A percentile compares a stretch with the other conserved stretches of the same genome.
Evolutionary conservation across 2,329 filamentous ascomycete genomes (phyloP).

Genomic region (Aspergillus sp.): DNA sequence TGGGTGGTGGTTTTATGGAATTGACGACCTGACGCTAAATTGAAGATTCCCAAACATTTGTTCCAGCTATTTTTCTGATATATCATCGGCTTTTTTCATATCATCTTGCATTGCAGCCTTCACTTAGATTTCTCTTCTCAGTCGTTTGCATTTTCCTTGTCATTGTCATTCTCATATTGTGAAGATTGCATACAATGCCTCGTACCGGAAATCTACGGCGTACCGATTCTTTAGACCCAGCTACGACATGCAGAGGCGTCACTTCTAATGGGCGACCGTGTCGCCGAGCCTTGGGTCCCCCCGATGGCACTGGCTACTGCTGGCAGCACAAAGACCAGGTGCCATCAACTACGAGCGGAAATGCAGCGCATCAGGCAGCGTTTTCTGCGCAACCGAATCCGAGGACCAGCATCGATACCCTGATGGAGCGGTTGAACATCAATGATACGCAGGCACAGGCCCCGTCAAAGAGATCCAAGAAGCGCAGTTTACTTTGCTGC

Average conservation of each 20-base stretch:
- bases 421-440: conserved; percentile 69
- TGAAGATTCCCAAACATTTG: not conserved
- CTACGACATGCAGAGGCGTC: conserved; percentile 79
- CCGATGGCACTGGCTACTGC: conserved; percentile 53
- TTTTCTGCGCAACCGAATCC: conserved; percentile 34
- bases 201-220: conserved; percentile 61
- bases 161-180: not conserved
- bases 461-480: conserved; percentile 5
- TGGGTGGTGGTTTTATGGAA: not conserved
- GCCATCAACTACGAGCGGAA: not conserved
- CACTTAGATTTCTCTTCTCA: too few relatives aligned
- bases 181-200: conserved; percentile 44
- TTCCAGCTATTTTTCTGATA: not conserved
- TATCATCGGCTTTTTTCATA: not conserved
- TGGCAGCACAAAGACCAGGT: conserved; percentile 92
- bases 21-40: not conserved
- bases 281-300: conserved; percentile 58
- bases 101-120: not conserved
- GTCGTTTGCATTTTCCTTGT: not conserved
- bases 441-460: conserved; percentile 26
- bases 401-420: conserved; percentile 76
- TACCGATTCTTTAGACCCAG: conserved; percentile 75
- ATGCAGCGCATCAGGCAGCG: conserved; percentile 26
- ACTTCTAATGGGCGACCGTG: conserved; percentile 77
- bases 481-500: conserved; percentile 16